These are phyloP conservation scores for Ophiostoma fasciatum DNA, from an alignment of 2,329 filamentous ascomycete genomes.

Conservation along the genomic window DNA sequence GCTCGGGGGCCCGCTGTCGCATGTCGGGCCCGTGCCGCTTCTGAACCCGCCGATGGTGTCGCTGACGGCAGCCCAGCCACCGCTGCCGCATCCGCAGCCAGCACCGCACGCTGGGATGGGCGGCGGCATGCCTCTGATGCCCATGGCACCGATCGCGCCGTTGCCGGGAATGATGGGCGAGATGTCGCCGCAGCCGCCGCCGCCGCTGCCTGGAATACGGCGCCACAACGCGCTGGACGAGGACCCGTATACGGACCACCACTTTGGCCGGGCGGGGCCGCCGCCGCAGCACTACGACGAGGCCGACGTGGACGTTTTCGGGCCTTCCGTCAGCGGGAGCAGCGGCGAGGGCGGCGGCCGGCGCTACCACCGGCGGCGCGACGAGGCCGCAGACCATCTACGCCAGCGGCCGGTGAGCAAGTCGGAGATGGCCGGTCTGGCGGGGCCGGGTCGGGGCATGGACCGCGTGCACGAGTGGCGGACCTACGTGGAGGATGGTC, in stretches of 20 bases:
- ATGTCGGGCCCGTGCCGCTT: constrained; percentile 5
- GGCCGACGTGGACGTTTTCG: not conserved
- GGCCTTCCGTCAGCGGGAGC: not conserved
- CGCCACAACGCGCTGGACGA: constrained; percentile 28
- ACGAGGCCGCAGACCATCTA: not conserved
- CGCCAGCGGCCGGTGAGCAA: too few species aligned
- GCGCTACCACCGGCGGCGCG: constrained; percentile 1
- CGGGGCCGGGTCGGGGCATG: constrained; percentile 28
- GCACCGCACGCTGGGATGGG: too few species aligned
- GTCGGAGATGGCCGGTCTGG: constrained; percentile 30
- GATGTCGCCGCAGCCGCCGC: constrained; percentile 12
- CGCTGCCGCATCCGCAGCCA: constrained; percentile 7
- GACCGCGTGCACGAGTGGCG: constrained; percentile 34
- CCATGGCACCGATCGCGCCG: constrained; percentile 17
- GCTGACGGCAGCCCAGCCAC: constrained; percentile 6
- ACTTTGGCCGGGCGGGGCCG: not conserved
- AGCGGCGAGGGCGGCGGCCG: not conserved
- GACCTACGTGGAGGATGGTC: constrained; percentile 29
- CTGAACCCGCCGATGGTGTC: constrained; percentile 15
- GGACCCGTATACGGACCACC: constrained; percentile 20
- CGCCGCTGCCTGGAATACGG: constrained; percentile 15
- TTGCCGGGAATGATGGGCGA: constrained; percentile 14
- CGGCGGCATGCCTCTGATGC: constrained; percentile 13
- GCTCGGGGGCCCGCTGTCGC: constrained; percentile 1
- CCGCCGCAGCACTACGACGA: constrained; percentile 5